Evolutionary conservation across 1,139 yeast genomes (phyloP).

Genomic region (Taiozyma sp.): DNA sequence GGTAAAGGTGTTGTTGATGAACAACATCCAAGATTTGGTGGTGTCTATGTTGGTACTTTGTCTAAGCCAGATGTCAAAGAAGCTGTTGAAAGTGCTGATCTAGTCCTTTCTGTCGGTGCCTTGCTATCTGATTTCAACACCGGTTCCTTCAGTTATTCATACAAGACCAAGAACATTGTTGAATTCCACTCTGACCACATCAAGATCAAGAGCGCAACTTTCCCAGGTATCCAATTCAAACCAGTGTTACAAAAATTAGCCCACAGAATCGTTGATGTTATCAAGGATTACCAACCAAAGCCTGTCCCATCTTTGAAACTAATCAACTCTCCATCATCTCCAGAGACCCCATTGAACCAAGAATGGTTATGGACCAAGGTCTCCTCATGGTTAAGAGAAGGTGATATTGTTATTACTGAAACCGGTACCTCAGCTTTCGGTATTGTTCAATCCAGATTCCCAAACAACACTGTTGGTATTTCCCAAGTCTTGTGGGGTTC

Average conservation of each 20-base stretch:
- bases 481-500: conserved; percentile 92
- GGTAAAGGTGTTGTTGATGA: conserved; percentile 82
- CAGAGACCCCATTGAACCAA: conserved; percentile 48
- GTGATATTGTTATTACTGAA: conserved; percentile 78
- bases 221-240: conserved; percentile 77
- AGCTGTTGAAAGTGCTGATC: conserved; percentile 72
- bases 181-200: conserved; percentile 90
- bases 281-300: conserved; percentile 36
- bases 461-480: conserved; percentile 66
- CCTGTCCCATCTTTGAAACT: conserved; percentile 40
- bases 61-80: conserved; percentile 72
- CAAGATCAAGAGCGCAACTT: conserved; percentile 69
- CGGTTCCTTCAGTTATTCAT: conserved; percentile 80
- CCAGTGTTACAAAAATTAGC: conserved; percentile 49
- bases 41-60: conserved; percentile 80
- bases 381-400: conserved; percentile 68
- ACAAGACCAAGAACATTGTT: conserved; percentile 71
- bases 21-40: conserved; percentile 70
- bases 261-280: conserved; percentile 32
- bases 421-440: conserved; percentile 93
- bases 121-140: conserved; percentile 85
- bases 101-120: conserved; percentile 76
- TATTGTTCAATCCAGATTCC: conserved; percentile 73
- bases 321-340: conserved; percentile 29
- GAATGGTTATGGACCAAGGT: conserved; percentile 80